Evolutionary conservation across 2,329 filamentous ascomycete genomes (phyloP).

Genomic region (Aspergillus pseudoglaucus): DNA sequence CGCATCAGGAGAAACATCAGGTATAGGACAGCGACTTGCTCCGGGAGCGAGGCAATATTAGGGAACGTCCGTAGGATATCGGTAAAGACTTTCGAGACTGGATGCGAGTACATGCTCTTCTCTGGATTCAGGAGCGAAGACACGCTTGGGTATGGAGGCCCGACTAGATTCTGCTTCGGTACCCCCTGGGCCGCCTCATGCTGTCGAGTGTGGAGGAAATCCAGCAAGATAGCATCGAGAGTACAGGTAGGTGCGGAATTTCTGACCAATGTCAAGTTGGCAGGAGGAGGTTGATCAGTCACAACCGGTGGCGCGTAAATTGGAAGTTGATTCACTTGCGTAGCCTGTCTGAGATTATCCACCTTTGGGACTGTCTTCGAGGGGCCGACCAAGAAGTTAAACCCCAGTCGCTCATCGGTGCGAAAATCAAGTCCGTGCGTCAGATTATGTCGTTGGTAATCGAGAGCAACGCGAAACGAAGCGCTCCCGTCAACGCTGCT

Average conservation of each 20-base stretch:
- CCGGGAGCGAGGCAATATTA: constrained; percentile 68
- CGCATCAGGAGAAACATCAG: constrained; percentile 82
- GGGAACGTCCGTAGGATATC: constrained; percentile 82
- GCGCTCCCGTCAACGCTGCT: constrained; percentile 16
- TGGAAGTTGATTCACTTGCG: constrained; percentile 15
- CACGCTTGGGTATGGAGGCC: constrained; percentile 73
- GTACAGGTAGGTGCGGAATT: constrained; percentile 67
- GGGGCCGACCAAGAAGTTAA: constrained; percentile 65
- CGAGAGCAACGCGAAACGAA: constrained; percentile 36
- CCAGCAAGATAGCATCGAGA: constrained; percentile 70
- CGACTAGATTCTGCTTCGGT: constrained; percentile 59
- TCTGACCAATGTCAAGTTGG: constrained; percentile 43
- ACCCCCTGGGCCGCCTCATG: constrained; percentile 61
- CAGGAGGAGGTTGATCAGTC: constrained; percentile 21
- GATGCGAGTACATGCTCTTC: constrained; percentile 58
- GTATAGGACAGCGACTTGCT: constrained; percentile 75
- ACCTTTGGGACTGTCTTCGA: constrained; percentile 51
- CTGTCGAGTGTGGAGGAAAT: constrained; percentile 66
- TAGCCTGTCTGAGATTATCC: constrained; percentile 23
- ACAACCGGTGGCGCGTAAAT: constrained; percentile 18
- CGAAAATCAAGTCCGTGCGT: constrained; percentile 55
- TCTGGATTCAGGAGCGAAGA: constrained; percentile 69
- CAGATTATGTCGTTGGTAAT: constrained; percentile 36
- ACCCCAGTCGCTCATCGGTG: constrained; percentile 57
- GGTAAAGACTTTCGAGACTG: constrained; percentile 75